phyloP scores from a whole-genome alignment of 2,329 filamentous ascomycete genomes.

The Colletotrichum costaricense region DNA sequence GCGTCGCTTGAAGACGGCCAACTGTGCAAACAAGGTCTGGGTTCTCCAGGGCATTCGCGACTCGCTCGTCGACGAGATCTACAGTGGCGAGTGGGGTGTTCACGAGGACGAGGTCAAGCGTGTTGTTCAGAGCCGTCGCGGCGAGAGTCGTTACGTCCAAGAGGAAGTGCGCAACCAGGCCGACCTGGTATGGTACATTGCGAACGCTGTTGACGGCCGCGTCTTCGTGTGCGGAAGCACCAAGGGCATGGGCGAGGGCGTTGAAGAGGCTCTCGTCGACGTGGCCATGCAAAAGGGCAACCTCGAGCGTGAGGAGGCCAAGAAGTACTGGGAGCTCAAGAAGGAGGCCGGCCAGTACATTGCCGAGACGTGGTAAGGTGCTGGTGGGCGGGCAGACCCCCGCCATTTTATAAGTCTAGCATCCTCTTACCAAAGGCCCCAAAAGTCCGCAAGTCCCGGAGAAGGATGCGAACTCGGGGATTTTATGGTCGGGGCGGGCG shows the following conservation, averaged over 20 bases:
- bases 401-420: not conserved
- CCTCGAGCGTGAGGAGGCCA: conserved; percentile 82
- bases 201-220: conserved; percentile 94
- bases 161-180: conserved; percentile 93
- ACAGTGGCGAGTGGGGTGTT: conserved; percentile 95
- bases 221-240: conserved; percentile 97
- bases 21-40: conserved; percentile 98
- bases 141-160: conserved; percentile 91
- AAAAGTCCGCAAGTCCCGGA: not conserved
- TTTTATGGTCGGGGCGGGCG: not conserved
- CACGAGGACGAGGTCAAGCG: conserved; percentile 89
- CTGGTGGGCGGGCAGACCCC: conserved; percentile 12
- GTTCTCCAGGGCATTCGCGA: conserved; percentile 95
- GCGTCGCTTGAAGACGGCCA: conserved; percentile 90
- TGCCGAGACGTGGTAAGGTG: conserved; percentile 76
- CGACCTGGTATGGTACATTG: conserved; percentile 98
- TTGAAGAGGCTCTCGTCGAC: conserved; percentile 87
- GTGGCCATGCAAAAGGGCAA: conserved; percentile 95
- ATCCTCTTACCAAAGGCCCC: too few species aligned
- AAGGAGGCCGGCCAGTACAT: conserved; percentile 95
- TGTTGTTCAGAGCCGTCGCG: conserved; percentile 80
- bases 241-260: conserved; percentile 97
- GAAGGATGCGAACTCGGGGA: conserved; percentile 10
- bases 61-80: conserved; percentile 93
- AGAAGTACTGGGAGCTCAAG: conserved; percentile 91